Conservation (phyloP, 2,329 filamentous ascomycete genomes). For the Parastagonospora avenae region DNA sequence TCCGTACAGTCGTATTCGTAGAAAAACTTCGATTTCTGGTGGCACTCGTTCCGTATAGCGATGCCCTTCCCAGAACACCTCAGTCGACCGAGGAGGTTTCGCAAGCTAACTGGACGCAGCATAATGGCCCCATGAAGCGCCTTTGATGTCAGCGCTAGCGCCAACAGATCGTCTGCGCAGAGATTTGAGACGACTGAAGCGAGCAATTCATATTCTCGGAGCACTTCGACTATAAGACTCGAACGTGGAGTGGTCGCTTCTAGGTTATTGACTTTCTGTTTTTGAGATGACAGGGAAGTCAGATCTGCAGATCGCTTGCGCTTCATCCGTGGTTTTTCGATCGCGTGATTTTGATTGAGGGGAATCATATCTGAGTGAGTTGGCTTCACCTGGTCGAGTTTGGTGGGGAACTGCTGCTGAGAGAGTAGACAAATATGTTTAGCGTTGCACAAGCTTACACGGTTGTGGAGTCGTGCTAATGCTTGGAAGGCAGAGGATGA, state of each 20-base stretch:
- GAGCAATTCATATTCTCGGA: conserved; percentile 39
- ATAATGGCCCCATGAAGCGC: conserved; percentile 28
- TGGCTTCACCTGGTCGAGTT: too few species aligned
- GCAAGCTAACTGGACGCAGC: conserved; percentile 26
- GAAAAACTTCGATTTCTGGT: conserved; percentile 32
- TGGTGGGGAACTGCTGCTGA: too few species aligned
- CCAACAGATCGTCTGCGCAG: conserved; percentile 31
- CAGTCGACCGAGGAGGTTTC: conserved; percentile 33
- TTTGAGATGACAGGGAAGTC: neutral
- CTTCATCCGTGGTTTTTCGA: conserved; percentile 15
- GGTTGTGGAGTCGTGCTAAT: too few species aligned
- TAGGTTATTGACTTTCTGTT: conserved; percentile 10
- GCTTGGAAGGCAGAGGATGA: too few species aligned
- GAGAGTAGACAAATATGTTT: too few species aligned
- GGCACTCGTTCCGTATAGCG: conserved; percentile 22
- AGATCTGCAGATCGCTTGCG: conserved; percentile 23
- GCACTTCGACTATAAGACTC: conserved; percentile 23
- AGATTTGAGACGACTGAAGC: conserved; percentile 29
- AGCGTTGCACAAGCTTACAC: too few species aligned
- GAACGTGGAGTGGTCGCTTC: neutral
- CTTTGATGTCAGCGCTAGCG: conserved; percentile 37
- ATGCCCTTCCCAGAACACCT: conserved; percentile 35
- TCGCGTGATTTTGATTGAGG: neutral
- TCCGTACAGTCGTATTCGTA: conserved; percentile 27
- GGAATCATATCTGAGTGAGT: neutral